Conservation (phyloP, 2,329 filamentous ascomycete species). For the Penicillium sp. region DNA sequence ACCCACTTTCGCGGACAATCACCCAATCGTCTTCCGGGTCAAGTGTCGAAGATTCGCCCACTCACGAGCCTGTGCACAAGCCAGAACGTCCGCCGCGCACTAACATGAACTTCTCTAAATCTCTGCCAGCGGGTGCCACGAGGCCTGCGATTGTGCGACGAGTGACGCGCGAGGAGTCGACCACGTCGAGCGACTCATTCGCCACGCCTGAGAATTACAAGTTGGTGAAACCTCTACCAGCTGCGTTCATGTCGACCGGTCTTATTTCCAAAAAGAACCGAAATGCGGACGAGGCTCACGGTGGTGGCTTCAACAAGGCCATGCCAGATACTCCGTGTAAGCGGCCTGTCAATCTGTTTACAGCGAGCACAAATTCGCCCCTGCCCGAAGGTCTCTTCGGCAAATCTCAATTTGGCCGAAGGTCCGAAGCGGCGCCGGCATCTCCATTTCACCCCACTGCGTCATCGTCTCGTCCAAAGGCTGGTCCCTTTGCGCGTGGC, state of each 20-base stretch:
- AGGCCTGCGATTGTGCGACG: slow-evolving; percentile 43
- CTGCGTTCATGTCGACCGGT: slow-evolving; percentile 89
- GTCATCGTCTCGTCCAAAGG: slow-evolving; percentile 53
- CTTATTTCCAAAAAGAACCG: slow-evolving; percentile 92
- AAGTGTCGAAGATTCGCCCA: slow-evolving; percentile 69
- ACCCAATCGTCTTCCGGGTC: slow-evolving; percentile 82
- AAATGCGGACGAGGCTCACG: slow-evolving; percentile 61
- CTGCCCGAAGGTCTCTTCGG: slow-evolving; percentile 52
- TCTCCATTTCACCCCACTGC: slow-evolving; percentile 68
- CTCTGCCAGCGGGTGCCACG: slow-evolving; percentile 61
- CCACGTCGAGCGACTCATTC: slow-evolving; percentile 46
- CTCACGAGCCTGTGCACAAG: slow-evolving; percentile 53
- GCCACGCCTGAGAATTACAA: slow-evolving; percentile 74
- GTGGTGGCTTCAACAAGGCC: slow-evolving; percentile 51
- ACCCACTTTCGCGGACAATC: slow-evolving; percentile 79
- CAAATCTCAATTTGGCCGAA: slow-evolving; percentile 59
- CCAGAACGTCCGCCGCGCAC: slow-evolving; percentile 50
- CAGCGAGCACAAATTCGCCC: slow-evolving; percentile 53
- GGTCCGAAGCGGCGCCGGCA: slow-evolving; percentile 71
- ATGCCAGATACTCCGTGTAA: slow-evolving; percentile 98
- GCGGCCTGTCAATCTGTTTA: slow-evolving; percentile 65
- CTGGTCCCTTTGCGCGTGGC: slow-evolving; percentile 62
- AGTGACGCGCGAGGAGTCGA: slow-evolving; percentile 41
- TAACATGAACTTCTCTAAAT: slow-evolving; percentile 63
- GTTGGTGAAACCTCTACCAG: slow-evolving; percentile 66